phyloP scores from a whole-genome alignment of 352 stramenopile genomes.

The Globisporangium radiosum region DNA sequence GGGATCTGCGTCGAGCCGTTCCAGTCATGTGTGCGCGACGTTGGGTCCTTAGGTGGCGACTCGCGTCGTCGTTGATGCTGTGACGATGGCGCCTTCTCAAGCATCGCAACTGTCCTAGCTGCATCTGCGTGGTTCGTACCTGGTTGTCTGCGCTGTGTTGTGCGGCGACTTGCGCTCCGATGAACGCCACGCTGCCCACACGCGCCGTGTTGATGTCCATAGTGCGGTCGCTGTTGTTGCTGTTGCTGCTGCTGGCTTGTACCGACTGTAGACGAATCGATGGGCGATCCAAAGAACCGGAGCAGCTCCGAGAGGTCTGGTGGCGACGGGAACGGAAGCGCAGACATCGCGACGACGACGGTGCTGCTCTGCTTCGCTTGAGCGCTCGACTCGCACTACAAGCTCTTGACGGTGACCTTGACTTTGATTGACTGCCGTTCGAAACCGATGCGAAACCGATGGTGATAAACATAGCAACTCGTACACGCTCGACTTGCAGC shows the following conservation, averaged over 20 bases:
- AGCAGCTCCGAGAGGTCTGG: slow-evolving; percentile 42
- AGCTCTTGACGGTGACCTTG: too few species aligned
- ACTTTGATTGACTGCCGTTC: too few species aligned
- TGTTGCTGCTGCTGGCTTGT: too few species aligned
- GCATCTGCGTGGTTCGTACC: neutral
- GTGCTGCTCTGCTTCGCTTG: too few species aligned
- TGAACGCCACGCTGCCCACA: neutral
- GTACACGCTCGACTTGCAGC: too few species aligned
- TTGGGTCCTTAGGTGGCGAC: slow-evolving; percentile 4
- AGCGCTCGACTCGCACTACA: too few species aligned
- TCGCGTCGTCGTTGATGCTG: neutral
- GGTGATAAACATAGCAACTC: too few species aligned
- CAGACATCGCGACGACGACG: slow-evolving; percentile 1
- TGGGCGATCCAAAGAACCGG: slow-evolving; percentile 25
- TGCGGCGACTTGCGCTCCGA: neutral
- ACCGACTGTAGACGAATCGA: neutral
- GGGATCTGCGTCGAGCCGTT: slow-evolving; percentile 50
- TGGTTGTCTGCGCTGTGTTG: neutral
- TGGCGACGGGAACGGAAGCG: slow-evolving; percentile 25
- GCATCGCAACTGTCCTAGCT: too few species aligned
- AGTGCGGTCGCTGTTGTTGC: too few species aligned
- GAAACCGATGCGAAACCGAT: too few species aligned
- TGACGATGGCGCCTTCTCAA: too few species aligned
- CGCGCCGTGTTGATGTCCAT: neutral
- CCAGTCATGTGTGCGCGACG: slow-evolving; percentile 20